These are phyloP conservation scores for Caryopteris hybrid DNA, from an alignment of 305 asterid species.

Conservation along the genomic window DNA sequence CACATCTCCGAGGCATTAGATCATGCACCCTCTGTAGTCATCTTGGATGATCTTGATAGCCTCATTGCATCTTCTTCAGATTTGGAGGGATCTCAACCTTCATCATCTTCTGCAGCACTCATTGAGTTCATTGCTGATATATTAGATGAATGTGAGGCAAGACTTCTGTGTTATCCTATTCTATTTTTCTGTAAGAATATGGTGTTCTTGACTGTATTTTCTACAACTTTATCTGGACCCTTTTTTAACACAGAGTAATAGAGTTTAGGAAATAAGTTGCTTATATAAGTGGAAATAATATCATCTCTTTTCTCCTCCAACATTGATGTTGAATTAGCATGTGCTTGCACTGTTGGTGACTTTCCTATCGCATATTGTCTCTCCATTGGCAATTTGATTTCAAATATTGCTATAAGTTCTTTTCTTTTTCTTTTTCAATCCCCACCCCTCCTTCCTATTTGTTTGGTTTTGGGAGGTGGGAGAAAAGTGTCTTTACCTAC, in stretches of 20 bases:
- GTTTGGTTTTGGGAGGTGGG: background rate
- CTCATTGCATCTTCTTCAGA: conserved; percentile 72
- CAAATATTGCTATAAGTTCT: background rate
- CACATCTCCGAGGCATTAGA: conserved; percentile 80
- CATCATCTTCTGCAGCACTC: conserved; percentile 61
- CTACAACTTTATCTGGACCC: conserved; percentile 8
- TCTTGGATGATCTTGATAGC: conserved; percentile 96
- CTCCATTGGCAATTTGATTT: conserved; percentile 1
- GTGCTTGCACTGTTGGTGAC: background rate
- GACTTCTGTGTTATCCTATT: conserved; percentile 10
- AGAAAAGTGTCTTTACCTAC: background rate
- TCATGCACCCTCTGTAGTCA: conserved; percentile 80
- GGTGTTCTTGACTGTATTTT: conserved; percentile 13
- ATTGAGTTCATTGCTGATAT: conserved; percentile 72
- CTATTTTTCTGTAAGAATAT: conserved; percentile 5
- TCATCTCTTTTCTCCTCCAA: background rate
- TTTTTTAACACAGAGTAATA: background rate
- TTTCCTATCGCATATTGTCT: background rate
- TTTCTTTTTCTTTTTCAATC: background rate
- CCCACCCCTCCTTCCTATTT: background rate
- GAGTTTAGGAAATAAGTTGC: background rate
- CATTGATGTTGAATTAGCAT: background rate
- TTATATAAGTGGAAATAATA: background rate
- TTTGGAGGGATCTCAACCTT: conserved; percentile 73
- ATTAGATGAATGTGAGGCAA: conserved; percentile 85